These are phyloP conservation scores for Lepidium campestre DNA, from an alignment of 441 rosid genomes.

Conservation along the genomic window DNA sequence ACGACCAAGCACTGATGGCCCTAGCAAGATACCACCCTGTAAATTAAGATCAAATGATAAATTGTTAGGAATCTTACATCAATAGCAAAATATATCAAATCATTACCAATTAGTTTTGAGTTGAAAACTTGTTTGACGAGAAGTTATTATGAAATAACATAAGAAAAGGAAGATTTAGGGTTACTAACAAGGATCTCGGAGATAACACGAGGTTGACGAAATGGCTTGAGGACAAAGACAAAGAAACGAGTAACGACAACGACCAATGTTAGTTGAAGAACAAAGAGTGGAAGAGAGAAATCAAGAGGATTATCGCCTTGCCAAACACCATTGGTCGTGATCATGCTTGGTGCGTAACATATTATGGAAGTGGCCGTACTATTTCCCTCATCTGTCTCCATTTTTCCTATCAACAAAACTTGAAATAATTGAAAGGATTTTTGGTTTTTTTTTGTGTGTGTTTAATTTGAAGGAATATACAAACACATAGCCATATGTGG, in stretches of 20 bases:
- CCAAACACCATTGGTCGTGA: constrained; percentile 96
- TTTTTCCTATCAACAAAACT: constrained; percentile 3
- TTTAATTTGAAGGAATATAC: constrained; percentile 4
- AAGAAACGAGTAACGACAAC: constrained; percentile 69
- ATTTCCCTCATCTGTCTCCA: constrained; percentile 8
- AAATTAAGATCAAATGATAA: not conserved
- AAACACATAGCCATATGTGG: constrained; percentile 8
- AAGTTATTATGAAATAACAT: too few relatives aligned
- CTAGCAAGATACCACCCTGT: constrained; percentile 82
- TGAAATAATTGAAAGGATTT: not conserved
- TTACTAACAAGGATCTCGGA: constrained; percentile 71
- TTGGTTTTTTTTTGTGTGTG: not conserved
- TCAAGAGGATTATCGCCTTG: constrained; percentile 96
- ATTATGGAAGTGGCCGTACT: constrained; percentile 42
- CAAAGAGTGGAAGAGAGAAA: constrained; percentile 87
- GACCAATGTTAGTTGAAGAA: constrained; percentile 74
- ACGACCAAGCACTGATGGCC: constrained; percentile 78
- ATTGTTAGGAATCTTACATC: not conserved
- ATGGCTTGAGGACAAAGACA: constrained; percentile 67
- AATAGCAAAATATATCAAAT: not conserved
- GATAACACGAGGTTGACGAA: constrained; percentile 90
- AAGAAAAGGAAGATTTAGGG: not conserved
- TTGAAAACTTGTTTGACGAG: not conserved
- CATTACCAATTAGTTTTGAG: not conserved
- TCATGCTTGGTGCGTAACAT: constrained; percentile 91